phyloP scores from a whole-genome alignment of 1,284 basidiomycete genomes.

The Spongiforma sp. region DNA sequence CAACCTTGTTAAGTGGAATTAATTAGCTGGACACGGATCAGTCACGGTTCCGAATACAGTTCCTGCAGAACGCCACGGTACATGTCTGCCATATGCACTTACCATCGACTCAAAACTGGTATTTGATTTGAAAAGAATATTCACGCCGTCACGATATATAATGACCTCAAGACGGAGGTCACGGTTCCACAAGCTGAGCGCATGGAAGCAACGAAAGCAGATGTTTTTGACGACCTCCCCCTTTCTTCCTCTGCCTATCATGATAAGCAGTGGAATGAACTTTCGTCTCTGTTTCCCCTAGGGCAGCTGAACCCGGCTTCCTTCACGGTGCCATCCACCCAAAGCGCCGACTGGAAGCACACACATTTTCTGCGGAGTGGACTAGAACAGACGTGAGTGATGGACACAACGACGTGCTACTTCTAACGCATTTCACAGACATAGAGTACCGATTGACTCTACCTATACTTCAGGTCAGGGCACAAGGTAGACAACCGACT shows the following conservation, averaged over 20 bases:
- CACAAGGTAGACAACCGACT: neutral
- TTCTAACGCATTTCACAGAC: neutral
- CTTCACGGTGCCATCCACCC: neutral
- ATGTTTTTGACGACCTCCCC: neutral
- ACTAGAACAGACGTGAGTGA: conserved; percentile 7
- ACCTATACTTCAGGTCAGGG: neutral
- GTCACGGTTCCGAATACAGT: no score
- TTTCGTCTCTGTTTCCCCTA: neutral
- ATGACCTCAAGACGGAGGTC: neutral
- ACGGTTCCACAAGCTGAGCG: neutral
- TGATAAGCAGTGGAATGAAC: neutral
- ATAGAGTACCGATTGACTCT: neutral
- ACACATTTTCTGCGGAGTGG: neutral
- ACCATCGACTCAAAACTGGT: no score
- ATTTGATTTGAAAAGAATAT: neutral
- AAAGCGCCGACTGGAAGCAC: neutral
- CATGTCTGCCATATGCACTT: no score
- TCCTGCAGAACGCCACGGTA: no score
- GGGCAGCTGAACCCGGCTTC: neutral
- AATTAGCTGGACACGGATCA: no score
- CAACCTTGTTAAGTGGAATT: no score
- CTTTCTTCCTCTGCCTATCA: neutral
- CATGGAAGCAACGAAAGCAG: neutral
- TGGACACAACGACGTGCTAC: neutral
- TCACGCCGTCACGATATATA: neutral